These are phyloP conservation scores for Secale cereale DNA, from an alignment of 176 grass and related monocot species.

Conservation along the genomic window DNA sequence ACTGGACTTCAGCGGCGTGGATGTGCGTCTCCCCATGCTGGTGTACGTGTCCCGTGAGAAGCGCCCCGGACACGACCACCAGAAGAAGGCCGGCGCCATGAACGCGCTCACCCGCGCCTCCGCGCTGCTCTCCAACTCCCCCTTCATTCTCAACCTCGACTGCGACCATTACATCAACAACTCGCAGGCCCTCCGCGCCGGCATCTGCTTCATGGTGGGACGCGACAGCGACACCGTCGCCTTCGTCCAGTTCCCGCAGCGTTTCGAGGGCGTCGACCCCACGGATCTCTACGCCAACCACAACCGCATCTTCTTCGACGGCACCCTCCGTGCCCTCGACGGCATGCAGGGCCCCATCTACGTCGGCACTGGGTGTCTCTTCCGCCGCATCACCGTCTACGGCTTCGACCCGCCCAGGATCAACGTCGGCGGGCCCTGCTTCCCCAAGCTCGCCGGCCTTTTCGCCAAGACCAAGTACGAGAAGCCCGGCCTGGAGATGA, in stretches of 20 bases:
- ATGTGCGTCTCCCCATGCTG: constrained; percentile 61
- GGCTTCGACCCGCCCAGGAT: constrained; percentile 70
- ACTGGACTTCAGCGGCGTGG: constrained; percentile 55
- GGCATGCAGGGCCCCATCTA: constrained; percentile 73
- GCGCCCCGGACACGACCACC: constrained; percentile 67
- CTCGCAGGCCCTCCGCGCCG: constrained; percentile 66
- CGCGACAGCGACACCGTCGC: constrained; percentile 65
- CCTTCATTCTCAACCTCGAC: constrained; percentile 87
- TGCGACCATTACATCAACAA: constrained; percentile 87
- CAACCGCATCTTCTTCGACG: constrained; percentile 88
- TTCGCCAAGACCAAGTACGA: constrained; percentile 43
- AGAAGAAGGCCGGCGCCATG: constrained; percentile 96
- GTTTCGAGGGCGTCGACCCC: constrained; percentile 78
- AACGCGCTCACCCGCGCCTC: constrained; percentile 75
- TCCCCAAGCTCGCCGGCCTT: constrained; percentile 24
- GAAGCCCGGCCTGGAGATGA: constrained; percentile 30
- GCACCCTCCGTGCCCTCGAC: constrained; percentile 60
- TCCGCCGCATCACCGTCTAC: constrained; percentile 65
- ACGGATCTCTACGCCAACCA: constrained; percentile 82
- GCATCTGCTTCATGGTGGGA: constrained; percentile 83
- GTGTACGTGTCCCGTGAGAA: constrained; percentile 85
- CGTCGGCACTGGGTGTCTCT: constrained; percentile 67
- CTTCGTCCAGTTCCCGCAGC: constrained; percentile 82
- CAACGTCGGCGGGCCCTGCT: constrained; percentile 43
- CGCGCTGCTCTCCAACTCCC: constrained; percentile 57